A percentile compares a stretch with the other conserved stretches of the same genome.
Conservation (phyloP, 495 filamentous ascomycete species). For the Neurospora sp. region DNA sequence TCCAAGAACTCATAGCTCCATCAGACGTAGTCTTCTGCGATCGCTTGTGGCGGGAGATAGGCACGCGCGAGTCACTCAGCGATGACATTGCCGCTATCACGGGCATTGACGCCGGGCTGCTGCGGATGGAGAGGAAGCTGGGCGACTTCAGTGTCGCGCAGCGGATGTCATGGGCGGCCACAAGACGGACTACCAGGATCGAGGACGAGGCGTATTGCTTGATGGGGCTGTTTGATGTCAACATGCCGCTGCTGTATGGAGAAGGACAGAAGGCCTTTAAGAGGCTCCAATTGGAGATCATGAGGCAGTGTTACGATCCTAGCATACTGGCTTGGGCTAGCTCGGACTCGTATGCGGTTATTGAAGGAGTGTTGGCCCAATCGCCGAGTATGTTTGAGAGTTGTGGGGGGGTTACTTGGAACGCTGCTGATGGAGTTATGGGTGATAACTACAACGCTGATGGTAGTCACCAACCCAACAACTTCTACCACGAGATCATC, state of each 20-base stretch:
- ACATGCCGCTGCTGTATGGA: slow-evolving; percentile 17
- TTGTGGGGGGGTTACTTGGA: slow-evolving; percentile 3
- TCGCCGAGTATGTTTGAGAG: slow-evolving; percentile 6
- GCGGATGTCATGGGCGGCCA: slow-evolving; percentile 12
- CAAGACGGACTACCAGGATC: slow-evolving; percentile 11
- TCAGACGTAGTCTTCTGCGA: slow-evolving; percentile 20
- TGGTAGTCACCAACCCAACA: neutral
- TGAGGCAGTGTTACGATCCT: slow-evolving; percentile 6
- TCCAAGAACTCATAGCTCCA: slow-evolving; percentile 33
- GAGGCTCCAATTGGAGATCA: slow-evolving; percentile 13
- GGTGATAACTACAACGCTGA: neutral
- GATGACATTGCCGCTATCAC: slow-evolving; percentile 12
- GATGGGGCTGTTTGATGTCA: slow-evolving; percentile 13
- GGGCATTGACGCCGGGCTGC: slow-evolving; percentile 12
- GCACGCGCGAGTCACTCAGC: slow-evolving; percentile 8
- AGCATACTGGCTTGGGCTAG: slow-evolving; percentile 10
- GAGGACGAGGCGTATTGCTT: slow-evolving; percentile 18
- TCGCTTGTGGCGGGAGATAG: slow-evolving; percentile 16
- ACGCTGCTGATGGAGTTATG: neutral
- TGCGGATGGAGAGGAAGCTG: neutral
- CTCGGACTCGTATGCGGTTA: slow-evolving; percentile 1
- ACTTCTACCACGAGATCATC: slow-evolving; percentile 3
- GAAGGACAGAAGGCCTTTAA: slow-evolving; percentile 12
- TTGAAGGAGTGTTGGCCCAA: slow-evolving; percentile 4
- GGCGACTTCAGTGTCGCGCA: slow-evolving; percentile 4